Conservation (phyloP, 2,329 filamentous ascomycete species). For the Cladophialophora carrionii region DNA sequence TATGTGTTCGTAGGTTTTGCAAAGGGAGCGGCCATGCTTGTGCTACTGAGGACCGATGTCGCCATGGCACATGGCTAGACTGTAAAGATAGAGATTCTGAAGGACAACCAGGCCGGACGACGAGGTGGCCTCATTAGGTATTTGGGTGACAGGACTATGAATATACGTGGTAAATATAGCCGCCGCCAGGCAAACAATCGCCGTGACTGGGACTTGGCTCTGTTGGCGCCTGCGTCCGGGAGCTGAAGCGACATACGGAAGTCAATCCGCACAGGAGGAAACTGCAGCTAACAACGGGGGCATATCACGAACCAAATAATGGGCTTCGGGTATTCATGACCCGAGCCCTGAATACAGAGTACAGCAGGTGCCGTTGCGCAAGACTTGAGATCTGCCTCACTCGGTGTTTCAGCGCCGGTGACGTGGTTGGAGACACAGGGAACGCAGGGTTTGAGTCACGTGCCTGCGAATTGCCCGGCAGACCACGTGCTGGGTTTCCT, state of each 20-base stretch:
- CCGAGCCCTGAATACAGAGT: background rate
- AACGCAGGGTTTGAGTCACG: conserved; percentile 2
- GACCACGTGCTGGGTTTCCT: background rate
- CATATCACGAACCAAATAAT: background rate
- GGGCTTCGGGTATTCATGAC: background rate
- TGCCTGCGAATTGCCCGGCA: background rate
- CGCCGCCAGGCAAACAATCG: background rate
- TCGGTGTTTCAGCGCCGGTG: background rate
- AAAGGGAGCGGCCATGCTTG: conserved; percentile 23
- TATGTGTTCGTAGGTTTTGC: conserved; percentile 18
- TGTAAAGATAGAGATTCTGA: background rate
- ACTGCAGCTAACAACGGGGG: background rate
- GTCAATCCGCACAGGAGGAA: background rate
- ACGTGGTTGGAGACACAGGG: background rate
- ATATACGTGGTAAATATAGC: background rate
- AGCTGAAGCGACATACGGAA: background rate
- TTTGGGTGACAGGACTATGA: background rate
- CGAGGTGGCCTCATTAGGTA: background rate
- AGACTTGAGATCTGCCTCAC: conserved; percentile 5
- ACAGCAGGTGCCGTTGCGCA: background rate
- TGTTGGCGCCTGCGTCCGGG: conserved; percentile 4
- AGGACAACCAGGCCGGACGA: background rate
- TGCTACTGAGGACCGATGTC: conserved; percentile 22
- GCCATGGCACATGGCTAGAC: conserved; percentile 27
- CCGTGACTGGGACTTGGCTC: conserved; percentile 4